Percentiles rank a stretch among this genome's conserved stretches.
Conservation (phyloP, 2,329 filamentous ascomycete genomes). For the Hypoxylon sp. region DNA sequence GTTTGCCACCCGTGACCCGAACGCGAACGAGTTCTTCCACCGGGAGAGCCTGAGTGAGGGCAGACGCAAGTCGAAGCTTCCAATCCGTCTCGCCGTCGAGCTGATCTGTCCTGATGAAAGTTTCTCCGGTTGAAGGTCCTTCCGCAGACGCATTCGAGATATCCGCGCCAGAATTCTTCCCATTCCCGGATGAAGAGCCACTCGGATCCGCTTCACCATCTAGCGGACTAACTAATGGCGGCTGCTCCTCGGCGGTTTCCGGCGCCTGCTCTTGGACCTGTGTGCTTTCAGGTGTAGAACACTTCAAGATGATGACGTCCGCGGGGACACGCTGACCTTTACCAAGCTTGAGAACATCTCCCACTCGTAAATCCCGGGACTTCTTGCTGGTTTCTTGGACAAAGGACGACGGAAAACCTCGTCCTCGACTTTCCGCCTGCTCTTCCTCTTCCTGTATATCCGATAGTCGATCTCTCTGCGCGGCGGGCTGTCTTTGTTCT, state of each 20-base stretch:
- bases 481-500: constrained; percentile 49
- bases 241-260: constrained; percentile 48
- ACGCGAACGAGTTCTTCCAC: constrained; percentile 74
- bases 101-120: constrained; percentile 97
- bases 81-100: constrained; percentile 98
- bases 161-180: constrained; percentile 43
- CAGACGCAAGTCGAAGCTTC: constrained; percentile 90
- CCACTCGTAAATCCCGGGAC: constrained; percentile 88
- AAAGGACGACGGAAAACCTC: constrained; percentile 54
- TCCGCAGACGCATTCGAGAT: constrained; percentile 46
- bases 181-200: constrained; percentile 47
- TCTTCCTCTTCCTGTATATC: constrained; percentile 77
- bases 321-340: constrained; percentile 95
- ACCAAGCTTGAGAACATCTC: constrained; percentile 89
- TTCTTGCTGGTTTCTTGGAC: constrained; percentile 77
- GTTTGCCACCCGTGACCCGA: constrained; percentile 83
- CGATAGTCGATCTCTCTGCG: constrained; percentile 58
- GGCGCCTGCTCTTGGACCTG: constrained; percentile 45
- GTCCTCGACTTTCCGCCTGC: constrained; percentile 54
- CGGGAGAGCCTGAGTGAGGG: constrained; percentile 81
- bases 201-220: constrained; percentile 39
- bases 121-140: constrained; percentile 74
- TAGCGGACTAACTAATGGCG: constrained; percentile 52
- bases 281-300: constrained; percentile 65
- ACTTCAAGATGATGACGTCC: constrained; percentile 92